phyloP scores from a whole-genome alignment of 1,284 basidiomycete genomes.

The Caloboletus inedulis region DNA sequence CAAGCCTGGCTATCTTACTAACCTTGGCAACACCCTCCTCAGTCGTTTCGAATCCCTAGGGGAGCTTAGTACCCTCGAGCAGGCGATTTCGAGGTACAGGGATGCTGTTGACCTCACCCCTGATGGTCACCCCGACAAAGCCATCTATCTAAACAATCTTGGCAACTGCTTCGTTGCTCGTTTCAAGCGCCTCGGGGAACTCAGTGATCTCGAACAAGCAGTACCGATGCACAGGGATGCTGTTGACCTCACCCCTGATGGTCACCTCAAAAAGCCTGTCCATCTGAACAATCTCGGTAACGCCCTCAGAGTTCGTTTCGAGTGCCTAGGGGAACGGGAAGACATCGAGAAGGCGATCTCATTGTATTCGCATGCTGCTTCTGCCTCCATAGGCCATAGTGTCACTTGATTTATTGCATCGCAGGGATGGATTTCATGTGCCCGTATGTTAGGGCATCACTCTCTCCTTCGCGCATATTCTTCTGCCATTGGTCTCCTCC shows the following conservation, averaged over 20 bases:
- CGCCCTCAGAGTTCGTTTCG: background rate
- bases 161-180: background rate
- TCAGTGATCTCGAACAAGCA: constrained; percentile 2
- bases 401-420: background rate
- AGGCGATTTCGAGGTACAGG: background rate
- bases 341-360: constrained; percentile 2
- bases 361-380: background rate
- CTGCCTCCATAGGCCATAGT: background rate
- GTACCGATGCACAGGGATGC: background rate
- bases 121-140: background rate
- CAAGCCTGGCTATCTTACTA: background rate
- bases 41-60: background rate
- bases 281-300: background rate
- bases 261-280: background rate
- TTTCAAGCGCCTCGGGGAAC: background rate
- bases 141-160: background rate
- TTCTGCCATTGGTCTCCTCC: constrained; percentile 2
- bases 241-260: background rate
- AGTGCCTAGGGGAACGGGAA: no score
- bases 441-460: background rate
- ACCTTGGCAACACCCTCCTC: background rate
- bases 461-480: constrained; percentile 2
- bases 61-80: background rate
- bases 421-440: background rate
- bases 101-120: constrained; percentile 1